Evolutionary conservation across 805 yeast species (phyloP).

Genomic region (Jamesozyma piceae): DNA sequence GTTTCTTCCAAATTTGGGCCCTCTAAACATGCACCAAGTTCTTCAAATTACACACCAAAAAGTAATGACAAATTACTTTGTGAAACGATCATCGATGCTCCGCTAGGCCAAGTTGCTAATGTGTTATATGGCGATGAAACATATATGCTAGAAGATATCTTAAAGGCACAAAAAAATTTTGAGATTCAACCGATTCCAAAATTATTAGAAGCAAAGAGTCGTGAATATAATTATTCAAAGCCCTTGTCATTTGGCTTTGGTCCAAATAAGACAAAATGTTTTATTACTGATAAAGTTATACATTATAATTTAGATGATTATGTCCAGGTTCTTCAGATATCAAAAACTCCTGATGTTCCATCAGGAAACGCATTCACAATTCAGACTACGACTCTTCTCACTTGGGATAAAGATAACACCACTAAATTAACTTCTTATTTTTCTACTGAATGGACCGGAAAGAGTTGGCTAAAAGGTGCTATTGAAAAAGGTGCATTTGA

Average conservation of each 20-base stretch:
- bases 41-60: slow-evolving; percentile 35
- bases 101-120: slow-evolving; percentile 54
- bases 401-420: slow-evolving; percentile 53
- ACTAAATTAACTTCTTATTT: slow-evolving; percentile 49
- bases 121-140: slow-evolving; percentile 57
- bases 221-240: slow-evolving; percentile 50
- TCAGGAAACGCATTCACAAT: slow-evolving; percentile 62
- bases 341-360: slow-evolving; percentile 78
- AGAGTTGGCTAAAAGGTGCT: slow-evolving; percentile 69
- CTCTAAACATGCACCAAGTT: slow-evolving; percentile 41
- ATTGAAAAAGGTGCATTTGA: slow-evolving; percentile 66
- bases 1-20: slow-evolving; percentile 29
- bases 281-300: slow-evolving; percentile 50
- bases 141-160: slow-evolving; percentile 34
- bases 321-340: slow-evolving; percentile 44
- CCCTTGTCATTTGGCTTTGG: slow-evolving; percentile 64
- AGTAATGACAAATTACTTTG: slow-evolving; percentile 46
- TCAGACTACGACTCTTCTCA: slow-evolving; percentile 45
- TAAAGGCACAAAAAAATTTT: slow-evolving; percentile 53
- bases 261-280: slow-evolving; percentile 65
- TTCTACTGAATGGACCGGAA: slow-evolving; percentile 59
- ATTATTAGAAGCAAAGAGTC: slow-evolving; percentile 29
- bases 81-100: slow-evolving; percentile 50
- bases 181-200: slow-evolving; percentile 44
- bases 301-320: slow-evolving; percentile 40